Conservation (phyloP, 352 stramenopile genomes). For the Pythium folliculosum region DNA sequence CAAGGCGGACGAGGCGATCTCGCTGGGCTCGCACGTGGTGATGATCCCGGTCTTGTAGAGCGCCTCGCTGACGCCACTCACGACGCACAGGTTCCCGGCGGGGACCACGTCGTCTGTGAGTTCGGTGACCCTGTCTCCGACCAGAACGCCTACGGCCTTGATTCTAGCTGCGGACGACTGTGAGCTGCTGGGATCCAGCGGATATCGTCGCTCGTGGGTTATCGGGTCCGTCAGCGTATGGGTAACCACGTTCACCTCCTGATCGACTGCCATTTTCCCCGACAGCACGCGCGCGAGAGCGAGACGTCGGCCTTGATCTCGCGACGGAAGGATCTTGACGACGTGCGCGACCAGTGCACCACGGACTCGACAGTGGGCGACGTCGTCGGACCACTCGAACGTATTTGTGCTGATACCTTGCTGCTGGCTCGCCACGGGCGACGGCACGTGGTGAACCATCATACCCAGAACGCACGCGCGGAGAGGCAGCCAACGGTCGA, state of each 20-base stretch:
- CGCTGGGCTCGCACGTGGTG: neutral
- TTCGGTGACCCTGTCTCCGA: neutral
- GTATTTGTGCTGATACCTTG: neutral
- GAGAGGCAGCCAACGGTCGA: neutral
- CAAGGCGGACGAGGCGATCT: neutral
- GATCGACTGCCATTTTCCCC: neutral
- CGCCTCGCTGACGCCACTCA: neutral
- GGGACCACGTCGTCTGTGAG: neutral
- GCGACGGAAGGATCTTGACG: neutral
- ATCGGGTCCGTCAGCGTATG: neutral
- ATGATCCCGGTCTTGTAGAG: slow-evolving; percentile 3
- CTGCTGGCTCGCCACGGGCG: neutral
- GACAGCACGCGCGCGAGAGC: slow-evolving; percentile 9
- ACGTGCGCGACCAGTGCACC: slow-evolving; percentile 1
- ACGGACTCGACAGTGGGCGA: neutral
- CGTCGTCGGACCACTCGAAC: neutral
- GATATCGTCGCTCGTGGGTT: neutral
- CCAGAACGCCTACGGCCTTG: neutral
- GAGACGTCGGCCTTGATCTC: neutral
- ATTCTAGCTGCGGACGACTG: neutral
- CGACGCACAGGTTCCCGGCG: slow-evolving; percentile 3
- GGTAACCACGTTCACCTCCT: neutral
- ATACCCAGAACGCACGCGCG: neutral
- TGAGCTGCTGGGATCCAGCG: neutral
- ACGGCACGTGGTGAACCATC: neutral